These are phyloP conservation scores for Arctium minus DNA, from an alignment of 129 eudicot genomes.

Conservation along the genomic window DNA sequence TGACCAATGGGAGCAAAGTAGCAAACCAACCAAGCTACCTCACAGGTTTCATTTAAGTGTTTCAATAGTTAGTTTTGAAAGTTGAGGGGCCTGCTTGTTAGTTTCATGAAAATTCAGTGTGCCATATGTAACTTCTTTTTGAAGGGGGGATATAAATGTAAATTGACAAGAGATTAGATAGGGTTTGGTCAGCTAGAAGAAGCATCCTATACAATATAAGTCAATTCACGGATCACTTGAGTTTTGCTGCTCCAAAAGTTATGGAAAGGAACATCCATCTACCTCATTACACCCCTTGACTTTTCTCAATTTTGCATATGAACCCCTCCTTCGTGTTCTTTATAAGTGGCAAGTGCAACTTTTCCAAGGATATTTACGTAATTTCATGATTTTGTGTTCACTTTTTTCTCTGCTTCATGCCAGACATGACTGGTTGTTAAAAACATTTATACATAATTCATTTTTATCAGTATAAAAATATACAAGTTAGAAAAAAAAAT, in stretches of 20 bases:
- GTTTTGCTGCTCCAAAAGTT: constrained; percentile 26
- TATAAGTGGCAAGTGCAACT: not conserved
- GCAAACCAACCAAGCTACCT: not conserved
- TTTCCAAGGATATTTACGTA: constrained; percentile 1
- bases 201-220: constrained; percentile 9
- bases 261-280: constrained; percentile 32
- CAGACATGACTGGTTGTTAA: not conserved
- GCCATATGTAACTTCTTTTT: not conserved
- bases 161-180: constrained; percentile 3
- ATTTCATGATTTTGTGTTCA: not conserved
- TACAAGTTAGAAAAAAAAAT: not conserved
- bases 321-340: constrained; percentile 24
- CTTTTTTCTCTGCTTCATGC: not conserved
- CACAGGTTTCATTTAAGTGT: not conserved
- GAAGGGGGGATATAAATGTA: not conserved
- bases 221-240: constrained; percentile 34
- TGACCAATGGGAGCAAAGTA: not conserved
- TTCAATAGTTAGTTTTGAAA: not conserved
- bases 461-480: not conserved
- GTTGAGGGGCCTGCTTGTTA: not conserved
- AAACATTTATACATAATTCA: not conserved
- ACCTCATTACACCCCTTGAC: constrained; percentile 19
- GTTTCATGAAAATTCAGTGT: not conserved
- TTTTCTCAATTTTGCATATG: constrained; percentile 21
- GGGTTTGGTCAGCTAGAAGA: constrained; percentile 37